A percentile compares a stretch with the other conserved stretches of the same genome.
Evolutionary conservation across 2,329 filamentous ascomycete genomes (phyloP).

Genomic region (Metarhizium guizhouense): DNA sequence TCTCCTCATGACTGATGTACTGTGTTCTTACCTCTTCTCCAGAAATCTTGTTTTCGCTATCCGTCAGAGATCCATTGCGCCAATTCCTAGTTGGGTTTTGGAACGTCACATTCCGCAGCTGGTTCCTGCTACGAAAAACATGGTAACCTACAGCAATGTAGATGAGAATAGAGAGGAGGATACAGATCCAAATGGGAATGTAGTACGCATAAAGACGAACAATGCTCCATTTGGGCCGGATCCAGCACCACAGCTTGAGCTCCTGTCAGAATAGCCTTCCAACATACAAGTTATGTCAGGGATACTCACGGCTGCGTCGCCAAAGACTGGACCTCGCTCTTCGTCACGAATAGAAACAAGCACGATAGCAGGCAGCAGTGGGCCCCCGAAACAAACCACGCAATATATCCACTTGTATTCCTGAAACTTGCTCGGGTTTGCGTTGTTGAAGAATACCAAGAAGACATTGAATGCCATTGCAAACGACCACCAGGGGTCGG

Average conservation of each 20-base stretch:
- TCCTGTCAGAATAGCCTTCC: neutral
- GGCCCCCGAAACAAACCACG: constrained; percentile 59
- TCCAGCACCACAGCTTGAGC: constrained; percentile 51
- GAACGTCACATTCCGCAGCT: constrained; percentile 35
- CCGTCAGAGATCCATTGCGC: constrained; percentile 14
- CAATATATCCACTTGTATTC: constrained; percentile 64
- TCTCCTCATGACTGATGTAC: neutral
- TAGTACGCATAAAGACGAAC: constrained; percentile 53
- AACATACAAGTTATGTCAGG: neutral
- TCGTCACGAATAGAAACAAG: constrained; percentile 49
- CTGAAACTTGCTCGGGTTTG: constrained; percentile 53
- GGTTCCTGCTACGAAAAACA: constrained; percentile 50
- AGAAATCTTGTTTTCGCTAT: constrained; percentile 20
- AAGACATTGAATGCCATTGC: constrained; percentile 79
- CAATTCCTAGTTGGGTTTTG: constrained; percentile 15
- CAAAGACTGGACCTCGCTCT: constrained; percentile 35
- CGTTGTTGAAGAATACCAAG: constrained; percentile 52
- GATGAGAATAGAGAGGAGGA: constrained; percentile 42
- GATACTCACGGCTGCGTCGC: constrained; percentile 43
- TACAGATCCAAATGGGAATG: constrained; percentile 52
- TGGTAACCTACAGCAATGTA: constrained; percentile 49
- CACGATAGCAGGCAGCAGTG: constrained; percentile 55
- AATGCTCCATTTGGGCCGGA: constrained; percentile 41
- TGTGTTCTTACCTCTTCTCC: constrained; percentile 23
- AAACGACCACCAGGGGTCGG: constrained; percentile 67